Percentiles rank a stretch among this genome's conserved stretches.
phyloP scores from a whole-genome alignment of 768 basidiomycete species.

The Kwoniella botswanensis region DNA sequence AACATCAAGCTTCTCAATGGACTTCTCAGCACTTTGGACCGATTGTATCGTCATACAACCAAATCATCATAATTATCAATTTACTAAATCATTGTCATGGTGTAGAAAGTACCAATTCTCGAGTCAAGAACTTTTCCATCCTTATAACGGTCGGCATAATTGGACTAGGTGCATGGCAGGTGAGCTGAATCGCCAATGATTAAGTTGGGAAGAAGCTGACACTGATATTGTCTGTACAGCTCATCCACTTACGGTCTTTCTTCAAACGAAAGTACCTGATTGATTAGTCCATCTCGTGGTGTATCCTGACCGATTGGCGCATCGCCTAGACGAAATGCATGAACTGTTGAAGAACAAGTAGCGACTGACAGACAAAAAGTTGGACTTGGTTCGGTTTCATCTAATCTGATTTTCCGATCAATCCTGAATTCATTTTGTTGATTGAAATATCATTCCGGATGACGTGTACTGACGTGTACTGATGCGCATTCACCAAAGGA shows the following conservation, averaged over 20 bases:
- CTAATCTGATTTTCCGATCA: too few relatives aligned
- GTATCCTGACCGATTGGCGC: background rate
- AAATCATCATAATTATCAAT: too few relatives aligned
- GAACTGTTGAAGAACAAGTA: background rate
- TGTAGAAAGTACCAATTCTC: slow-evolving; percentile 84
- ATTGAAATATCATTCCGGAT: too few relatives aligned
- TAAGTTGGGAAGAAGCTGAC: slow-evolving; percentile 1
- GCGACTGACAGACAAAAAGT: too few relatives aligned
- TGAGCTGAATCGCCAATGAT: slow-evolving; percentile 27
- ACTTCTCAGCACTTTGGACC: too few relatives aligned
- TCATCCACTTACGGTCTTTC: slow-evolving; percentile 89
- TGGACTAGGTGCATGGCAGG: slow-evolving; percentile 85
- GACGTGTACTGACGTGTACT: too few relatives aligned
- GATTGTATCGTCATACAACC: too few relatives aligned
- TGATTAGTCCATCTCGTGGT: slow-evolving; percentile 37
- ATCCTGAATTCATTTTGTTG: too few relatives aligned
- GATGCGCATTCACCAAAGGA: too few relatives aligned
- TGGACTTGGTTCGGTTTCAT: too few relatives aligned
- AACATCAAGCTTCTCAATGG: too few relatives aligned
- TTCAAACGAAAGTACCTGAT: slow-evolving; percentile 76
- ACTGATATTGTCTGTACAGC: slow-evolving; percentile 52
- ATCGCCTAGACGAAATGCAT: background rate
- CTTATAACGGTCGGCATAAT: slow-evolving; percentile 80
- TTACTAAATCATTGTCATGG: background rate
- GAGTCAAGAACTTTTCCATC: slow-evolving; percentile 92